These are phyloP conservation scores for Aspergillus hortae DNA, from an alignment of 2,329 filamentous ascomycete species.

Conservation along the genomic window DNA sequence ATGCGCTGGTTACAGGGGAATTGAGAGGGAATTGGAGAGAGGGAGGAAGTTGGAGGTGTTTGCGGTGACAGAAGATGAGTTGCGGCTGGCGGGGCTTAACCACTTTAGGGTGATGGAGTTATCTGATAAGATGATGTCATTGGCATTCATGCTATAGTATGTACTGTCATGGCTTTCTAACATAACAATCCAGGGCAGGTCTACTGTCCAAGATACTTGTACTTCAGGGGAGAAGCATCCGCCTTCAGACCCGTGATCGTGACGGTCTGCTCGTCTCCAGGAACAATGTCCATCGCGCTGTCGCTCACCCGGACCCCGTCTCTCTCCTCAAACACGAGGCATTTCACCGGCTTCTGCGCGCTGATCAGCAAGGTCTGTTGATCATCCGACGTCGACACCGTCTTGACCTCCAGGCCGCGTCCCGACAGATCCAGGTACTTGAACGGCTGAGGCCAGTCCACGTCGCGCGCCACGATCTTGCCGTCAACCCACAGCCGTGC, in stretches of 20 bases:
- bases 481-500: constrained; percentile 53
- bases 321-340: constrained; percentile 58
- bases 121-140: constrained; percentile 9
- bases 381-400: constrained; percentile 29
- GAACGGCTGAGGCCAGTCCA: constrained; percentile 60
- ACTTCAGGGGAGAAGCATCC: constrained; percentile 19
- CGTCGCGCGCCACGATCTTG: constrained; percentile 51
- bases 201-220: constrained; percentile 26
- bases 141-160: not conserved
- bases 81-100: not conserved
- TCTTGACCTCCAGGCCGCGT: constrained; percentile 46
- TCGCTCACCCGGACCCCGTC: constrained; percentile 53
- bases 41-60: not conserved
- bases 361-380: constrained; percentile 40
- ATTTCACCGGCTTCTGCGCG: constrained; percentile 54
- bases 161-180: not conserved
- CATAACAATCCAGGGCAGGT: not conserved
- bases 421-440: constrained; percentile 56
- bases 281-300: constrained; percentile 56
- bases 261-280: constrained; percentile 53
- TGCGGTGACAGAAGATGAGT: not conserved
- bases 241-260: constrained; percentile 22
- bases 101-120: constrained; percentile 6
- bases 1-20: constrained; percentile 8
- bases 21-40: not conserved